Conservation (phyloP, 2,329 filamentous ascomycete species). For the Leptographium flavum region DNA sequence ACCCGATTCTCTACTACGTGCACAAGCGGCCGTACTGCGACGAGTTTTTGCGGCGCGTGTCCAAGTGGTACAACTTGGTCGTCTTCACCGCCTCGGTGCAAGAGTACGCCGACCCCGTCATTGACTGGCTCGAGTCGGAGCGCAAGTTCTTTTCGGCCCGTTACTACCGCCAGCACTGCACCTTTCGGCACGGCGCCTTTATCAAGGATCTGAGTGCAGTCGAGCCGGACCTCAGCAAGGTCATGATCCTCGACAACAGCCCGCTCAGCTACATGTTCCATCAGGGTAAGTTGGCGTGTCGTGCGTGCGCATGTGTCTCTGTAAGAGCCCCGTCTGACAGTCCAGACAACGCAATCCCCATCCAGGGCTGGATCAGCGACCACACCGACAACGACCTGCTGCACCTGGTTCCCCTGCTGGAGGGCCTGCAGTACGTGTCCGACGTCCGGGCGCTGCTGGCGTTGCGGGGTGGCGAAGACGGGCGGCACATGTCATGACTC, state of each 20-base stretch:
- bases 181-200: constrained; percentile 85
- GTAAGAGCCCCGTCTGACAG: constrained; percentile 11
- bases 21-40: constrained; percentile 96
- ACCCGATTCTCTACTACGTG: constrained; percentile 96
- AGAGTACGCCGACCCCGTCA: constrained; percentile 96
- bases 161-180: constrained; percentile 96
- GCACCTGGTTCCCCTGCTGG: constrained; percentile 80
- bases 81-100: constrained; percentile 96
- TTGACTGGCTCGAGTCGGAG: constrained; percentile 95
- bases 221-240: constrained; percentile 91
- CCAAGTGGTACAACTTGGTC: constrained; percentile 96
- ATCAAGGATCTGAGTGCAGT: constrained; percentile 96
- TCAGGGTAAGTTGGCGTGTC: constrained; percentile 51
- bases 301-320: neutral
- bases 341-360: constrained; percentile 93
- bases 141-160: constrained; percentile 88
- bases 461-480: constrained; percentile 72
- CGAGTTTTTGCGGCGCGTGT: constrained; percentile 83
- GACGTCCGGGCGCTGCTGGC: constrained; percentile 87
- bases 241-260: constrained; percentile 98
- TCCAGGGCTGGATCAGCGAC: constrained; percentile 98
- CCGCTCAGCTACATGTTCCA: constrained; percentile 98
- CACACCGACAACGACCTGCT: constrained; percentile 92
- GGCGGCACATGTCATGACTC: constrained; percentile 41
- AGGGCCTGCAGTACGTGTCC: constrained; percentile 91